Evolutionary conservation across 2,329 filamentous ascomycete species (phyloP), one percentile per base, ranked within the genome.

Genomic region (Colletotrichum filicis): DNA sequence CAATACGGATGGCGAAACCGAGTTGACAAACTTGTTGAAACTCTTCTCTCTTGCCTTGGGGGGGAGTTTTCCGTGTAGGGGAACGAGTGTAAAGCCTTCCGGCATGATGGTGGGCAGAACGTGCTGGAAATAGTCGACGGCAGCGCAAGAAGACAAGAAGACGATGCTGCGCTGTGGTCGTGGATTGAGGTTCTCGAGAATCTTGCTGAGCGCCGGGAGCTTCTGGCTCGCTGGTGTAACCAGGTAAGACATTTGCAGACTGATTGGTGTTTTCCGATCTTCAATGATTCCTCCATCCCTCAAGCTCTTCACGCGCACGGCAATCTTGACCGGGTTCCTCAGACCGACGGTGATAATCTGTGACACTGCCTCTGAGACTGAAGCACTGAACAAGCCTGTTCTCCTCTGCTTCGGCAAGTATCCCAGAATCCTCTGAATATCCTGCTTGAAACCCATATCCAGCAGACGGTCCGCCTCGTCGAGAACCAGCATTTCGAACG

Each of bases 391-490:
- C 0, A 99, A 85, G 0, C 97, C 97, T 0, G 97, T 99, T 61
- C 97, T 90, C 64, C 97, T 89, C 81, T 99, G 97, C 80, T 99
- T 99, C 0, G 97, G 97, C 6, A 99, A 85, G 19, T 93, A 90
- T 0, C 91, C 90, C 26, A 99, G 85, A 53, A 98, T 98, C 68
- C 91, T 94, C 77, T 97, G 94, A 32, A 99, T 83, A 76, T 98
- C 95, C 68, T 94, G 92, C 81, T 97, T 97, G 83, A 99, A 98
- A 6, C 97, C 97, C 26, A 98, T 88, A 83, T 99, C 97, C 12
- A 99, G 87, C 30, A 99, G 85, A 72, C 97, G 90, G 82, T 99
- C 97, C 62, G 96, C 97, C 84, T 99, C 97, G 79, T 99, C 97
- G 46, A 99, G 88, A 4, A 99, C 94, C 12, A 99, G 89, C 62